Evolutionary conservation across 176 grass and related monocot genomes (phyloP), one percentile per base, ranked within the genome.

Genomic region (Guadua angustifolia): DNA sequence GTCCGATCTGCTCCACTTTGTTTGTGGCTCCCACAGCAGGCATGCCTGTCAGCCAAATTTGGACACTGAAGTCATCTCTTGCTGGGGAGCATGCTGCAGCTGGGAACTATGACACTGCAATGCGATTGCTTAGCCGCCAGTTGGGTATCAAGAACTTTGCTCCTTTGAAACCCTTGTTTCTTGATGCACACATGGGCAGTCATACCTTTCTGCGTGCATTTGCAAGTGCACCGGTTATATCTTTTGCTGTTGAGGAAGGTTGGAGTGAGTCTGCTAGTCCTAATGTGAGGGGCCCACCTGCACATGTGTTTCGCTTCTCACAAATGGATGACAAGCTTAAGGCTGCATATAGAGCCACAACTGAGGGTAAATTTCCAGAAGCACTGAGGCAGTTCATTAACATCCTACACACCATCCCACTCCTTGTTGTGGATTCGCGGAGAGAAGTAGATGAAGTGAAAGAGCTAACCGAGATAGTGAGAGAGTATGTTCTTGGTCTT

Each of bases 371-470:
- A 14, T 92, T 97, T 66, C 92, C 91, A 51, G 94, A 94, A 78
- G 89, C 94, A 36, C 75, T 94, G 49, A 86, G 94, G 57, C 89
- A 88, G 53, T 97, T 97, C 75, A 85, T 97, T 19, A 94, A 26
- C 66, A 94, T 97, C 76, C 61, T 97, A 33, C 90, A 97, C 56
- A 85, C 83, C 50, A 87, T 97, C 47, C 94, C 94, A 2, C 87
- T 97, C n/a, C 68, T 97, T 19, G 85, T 97, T 12, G 94, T 97
- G 36, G 94, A 89, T 67, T 97, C 94, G 0, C 91, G 94, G 35
- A 87, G 92, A 59, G 94, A 97, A 79, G 94, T 97, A 6, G 94
- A 97, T 77, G 92, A 97, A 84, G 94, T 97, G 45, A 97, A 97
- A 73, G 94, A 97, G 82, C 68, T 97, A 44, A 94, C 94, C 26